phyloP scores from a whole-genome alignment of 768 basidiomycete genomes.

The Rhodosporidiobolus sp. region DNA sequence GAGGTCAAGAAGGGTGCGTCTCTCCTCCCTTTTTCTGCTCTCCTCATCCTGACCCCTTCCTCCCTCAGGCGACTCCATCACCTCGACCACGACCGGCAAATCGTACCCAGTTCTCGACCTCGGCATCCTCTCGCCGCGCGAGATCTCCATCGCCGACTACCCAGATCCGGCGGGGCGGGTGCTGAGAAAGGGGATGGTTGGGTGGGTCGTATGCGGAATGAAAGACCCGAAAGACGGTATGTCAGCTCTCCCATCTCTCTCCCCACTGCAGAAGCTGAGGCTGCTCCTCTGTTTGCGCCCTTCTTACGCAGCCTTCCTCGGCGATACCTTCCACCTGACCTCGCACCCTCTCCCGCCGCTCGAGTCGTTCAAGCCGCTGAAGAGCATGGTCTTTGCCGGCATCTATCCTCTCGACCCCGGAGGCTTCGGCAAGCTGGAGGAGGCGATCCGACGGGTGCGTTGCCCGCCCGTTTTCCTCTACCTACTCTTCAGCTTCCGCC shows the following conservation, averaged over 20 bases:
- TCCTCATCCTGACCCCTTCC: neutral
- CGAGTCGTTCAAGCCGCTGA: slow-evolving; percentile 84
- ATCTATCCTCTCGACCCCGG: slow-evolving; percentile 87
- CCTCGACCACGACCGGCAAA: slow-evolving; percentile 76
- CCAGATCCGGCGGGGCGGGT: slow-evolving; percentile 17
- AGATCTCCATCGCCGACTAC: slow-evolving; percentile 60
- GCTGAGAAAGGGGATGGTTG: slow-evolving; percentile 35
- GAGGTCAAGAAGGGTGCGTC: slow-evolving; percentile 70
- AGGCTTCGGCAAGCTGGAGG: slow-evolving; percentile 91
- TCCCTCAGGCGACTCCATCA: slow-evolving; percentile 76
- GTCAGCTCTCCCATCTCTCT: neutral
- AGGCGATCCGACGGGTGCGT: slow-evolving; percentile 82
- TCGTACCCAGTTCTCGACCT: slow-evolving; percentile 84
- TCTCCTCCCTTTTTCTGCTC: no score
- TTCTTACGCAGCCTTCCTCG: slow-evolving; percentile 68
- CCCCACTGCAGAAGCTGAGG: neutral
- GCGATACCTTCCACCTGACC: slow-evolving; percentile 81
- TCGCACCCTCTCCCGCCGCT: slow-evolving; percentile 74
- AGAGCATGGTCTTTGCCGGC: slow-evolving; percentile 81
- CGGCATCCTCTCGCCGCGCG: slow-evolving; percentile 85
- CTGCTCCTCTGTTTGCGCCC: neutral
- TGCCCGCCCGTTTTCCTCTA: neutral
- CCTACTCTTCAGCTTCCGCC: neutral
- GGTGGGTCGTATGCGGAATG: slow-evolving; percentile 73
- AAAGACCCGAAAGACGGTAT: slow-evolving; percentile 90